A percentile compares a stretch with the other conserved stretches of the same genome.
Conservation (phyloP, 805 yeast genomes). For the Saturnispora gosingensis region DNA sequence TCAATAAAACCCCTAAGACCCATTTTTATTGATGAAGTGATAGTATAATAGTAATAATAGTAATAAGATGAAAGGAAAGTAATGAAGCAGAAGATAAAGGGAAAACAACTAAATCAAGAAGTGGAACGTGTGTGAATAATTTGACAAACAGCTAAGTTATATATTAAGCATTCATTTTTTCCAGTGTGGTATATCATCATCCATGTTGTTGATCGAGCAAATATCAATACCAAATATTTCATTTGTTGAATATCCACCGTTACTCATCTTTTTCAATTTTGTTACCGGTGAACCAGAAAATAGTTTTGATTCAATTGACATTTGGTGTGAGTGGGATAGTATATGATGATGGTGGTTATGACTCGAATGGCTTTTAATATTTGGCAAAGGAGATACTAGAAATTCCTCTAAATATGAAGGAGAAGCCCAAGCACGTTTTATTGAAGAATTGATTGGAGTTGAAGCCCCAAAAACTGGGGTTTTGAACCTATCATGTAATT, state of each 20-base stretch:
- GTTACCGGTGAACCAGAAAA: background rate
- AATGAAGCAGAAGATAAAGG: background rate
- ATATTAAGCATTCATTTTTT: background rate
- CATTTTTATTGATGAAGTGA: background rate
- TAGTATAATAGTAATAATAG: background rate
- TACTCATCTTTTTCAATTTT: background rate
- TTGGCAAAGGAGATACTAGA: constrained; percentile 40
- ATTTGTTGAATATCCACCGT: constrained; percentile 27
- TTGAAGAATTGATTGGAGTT: constrained; percentile 26
- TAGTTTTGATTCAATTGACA: background rate
- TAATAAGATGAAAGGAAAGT: background rate
- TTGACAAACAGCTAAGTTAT: background rate
- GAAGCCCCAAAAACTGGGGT: constrained; percentile 22
- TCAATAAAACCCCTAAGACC: background rate
- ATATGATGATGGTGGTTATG: background rate
- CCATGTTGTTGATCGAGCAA: constrained; percentile 29
- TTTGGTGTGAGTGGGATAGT: background rate
- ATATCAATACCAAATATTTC: constrained; percentile 54
- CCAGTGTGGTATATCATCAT: constrained; percentile 15
- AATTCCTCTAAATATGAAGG: constrained; percentile 62
- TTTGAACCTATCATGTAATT: constrained; percentile 19
- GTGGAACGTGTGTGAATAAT: background rate
- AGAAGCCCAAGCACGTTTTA: constrained; percentile 52
- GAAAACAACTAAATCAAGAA: background rate
- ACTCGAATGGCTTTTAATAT: background rate